Percentiles rank a stretch among this genome's conserved stretches.
Conservation (phyloP, 1,284 basidiomycete genomes). For the Trichosporon sp. region DNA sequence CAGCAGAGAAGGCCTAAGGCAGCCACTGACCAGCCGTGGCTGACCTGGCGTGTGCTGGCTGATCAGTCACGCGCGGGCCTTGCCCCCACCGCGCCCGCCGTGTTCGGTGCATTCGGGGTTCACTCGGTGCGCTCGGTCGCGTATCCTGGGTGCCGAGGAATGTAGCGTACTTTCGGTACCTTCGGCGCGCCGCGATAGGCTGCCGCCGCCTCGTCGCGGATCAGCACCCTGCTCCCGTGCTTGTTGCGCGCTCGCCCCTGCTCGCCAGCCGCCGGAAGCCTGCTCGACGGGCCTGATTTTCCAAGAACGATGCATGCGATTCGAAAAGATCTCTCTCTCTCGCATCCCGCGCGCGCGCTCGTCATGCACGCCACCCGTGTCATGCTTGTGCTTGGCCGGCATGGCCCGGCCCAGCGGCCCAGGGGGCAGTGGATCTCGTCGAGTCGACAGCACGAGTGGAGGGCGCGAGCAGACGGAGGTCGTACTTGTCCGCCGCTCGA, state of each 20-base stretch:
- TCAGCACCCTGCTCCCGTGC: background rate
- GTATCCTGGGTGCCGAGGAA: background rate
- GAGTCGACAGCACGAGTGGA: background rate
- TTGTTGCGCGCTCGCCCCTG: too few species aligned
- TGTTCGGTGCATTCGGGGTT: background rate
- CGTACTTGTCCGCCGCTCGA: background rate
- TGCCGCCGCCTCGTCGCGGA: background rate
- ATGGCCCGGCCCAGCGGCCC: background rate
- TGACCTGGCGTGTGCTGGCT: background rate
- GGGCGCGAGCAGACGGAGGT: background rate
- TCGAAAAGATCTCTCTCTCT: conserved; percentile 1
- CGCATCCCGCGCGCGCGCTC: background rate
- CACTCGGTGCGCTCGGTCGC: background rate
- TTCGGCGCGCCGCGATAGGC: background rate
- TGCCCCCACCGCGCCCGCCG: too few species aligned
- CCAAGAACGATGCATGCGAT: background rate
- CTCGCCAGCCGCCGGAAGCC: background rate
- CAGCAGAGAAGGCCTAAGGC: background rate
- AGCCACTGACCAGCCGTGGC: background rate
- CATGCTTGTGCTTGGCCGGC: background rate
- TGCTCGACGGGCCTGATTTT: background rate
- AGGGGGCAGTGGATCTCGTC: background rate
- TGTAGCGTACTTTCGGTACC: background rate
- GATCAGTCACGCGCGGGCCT: background rate
- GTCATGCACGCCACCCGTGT: background rate